Base-by-base conservation (phyloP, 306 rosid genomes). In the Castanopsis chinensis region DNA sequence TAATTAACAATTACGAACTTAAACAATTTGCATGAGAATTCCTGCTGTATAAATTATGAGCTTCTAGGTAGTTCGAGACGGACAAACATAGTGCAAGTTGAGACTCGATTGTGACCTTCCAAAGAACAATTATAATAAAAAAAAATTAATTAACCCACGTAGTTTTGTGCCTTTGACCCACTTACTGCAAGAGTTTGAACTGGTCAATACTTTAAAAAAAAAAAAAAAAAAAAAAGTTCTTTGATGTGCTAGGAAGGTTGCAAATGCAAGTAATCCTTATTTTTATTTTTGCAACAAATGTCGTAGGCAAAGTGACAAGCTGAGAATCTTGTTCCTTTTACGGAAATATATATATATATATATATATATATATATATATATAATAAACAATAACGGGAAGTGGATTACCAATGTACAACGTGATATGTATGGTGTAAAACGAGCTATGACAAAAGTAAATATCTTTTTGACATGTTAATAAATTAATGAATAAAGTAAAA, bases 261-360 rank as follows among this genome's bases (percentile, higher is more conserved):
- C 85, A 49, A 70, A 71, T 53, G 70, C 82, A 32, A 33, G 25
- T 21, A 71, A 83, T 76, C 71, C 79, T 57, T 51, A 55, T 74
- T 78, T 83, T 74, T 41, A 41, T 11, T 71, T 57, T 73, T 8
- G 8, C 17, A 17, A n/a, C 27, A 68, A 27, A 77, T 58, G 76
- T 55, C 49, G 78, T 9, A 65, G 75, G 69, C 79, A 72, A 56
- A 55, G 56, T 25, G 59, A 68, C 37, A 58, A 45, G 49, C 51
- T 20, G 67, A 67, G 25, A 41, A 54, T 77, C 82, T 53, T 25
- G 65, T 23, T 78, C 53, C 64, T 15, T 33, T 67, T 18, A 8
- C 60, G 57, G 69, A 23, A 17, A 33, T 13, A 71, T 4, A 65
- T 8, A 65, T 4, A 65, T 8, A 65, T 4, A 65, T 8, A 65